Evolutionary conservation across 1,284 basidiomycete species (phyloP), one percentile per base, ranked within the genome.

Genomic region (Hemileia vastatrix): DNA sequence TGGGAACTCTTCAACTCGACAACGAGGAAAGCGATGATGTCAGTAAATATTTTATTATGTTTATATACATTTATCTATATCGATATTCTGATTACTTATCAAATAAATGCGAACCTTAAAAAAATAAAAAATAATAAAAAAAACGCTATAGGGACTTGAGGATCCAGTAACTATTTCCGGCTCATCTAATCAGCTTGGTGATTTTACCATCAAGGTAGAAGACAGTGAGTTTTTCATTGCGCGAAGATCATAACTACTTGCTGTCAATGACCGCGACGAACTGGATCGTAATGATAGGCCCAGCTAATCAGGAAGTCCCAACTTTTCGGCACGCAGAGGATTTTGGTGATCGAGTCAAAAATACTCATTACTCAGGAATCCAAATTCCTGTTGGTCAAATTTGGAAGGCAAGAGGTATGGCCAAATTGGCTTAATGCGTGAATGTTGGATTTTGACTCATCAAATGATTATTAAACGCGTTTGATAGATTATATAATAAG

Each of bases 361-460:
- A 83, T 72, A 86, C 87, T 0, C 84, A 88, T 62, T 87, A 83
- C 71, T 68, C 83, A 1, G 90, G 89, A 3, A 78, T 83, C 36
- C 81, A 81, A 4, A 78, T 87, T 4, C 80, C 83, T 3, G 73
- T 81, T 5, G 86, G 85, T 3, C 79, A 83, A 18, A 78, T 90
- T 6, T 95, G 92, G 92, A 82, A 84, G 77, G 90, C 88, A 1
- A 87, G 87, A 80, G 86, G 89, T 86, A 56, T 23, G 73, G 2
- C 11, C 1, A 27, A 52, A 43, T 21, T 13, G 1, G 8, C 24
- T 6, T 1, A 3, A 5, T n/a, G 44, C 18, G 18, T 21, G 21
- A 47, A 47, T 5, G n/a, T n/a, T n/a, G n/a, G n/a, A n/a, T n/a
- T n/a, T n/a, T n/a, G n/a, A n/a, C n/a, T n/a, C n/a, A n/a, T n/a